phyloP scores from a whole-genome alignment of 2,329 filamentous ascomycete species.

The Aspergillus pseudotamarii region DNA sequence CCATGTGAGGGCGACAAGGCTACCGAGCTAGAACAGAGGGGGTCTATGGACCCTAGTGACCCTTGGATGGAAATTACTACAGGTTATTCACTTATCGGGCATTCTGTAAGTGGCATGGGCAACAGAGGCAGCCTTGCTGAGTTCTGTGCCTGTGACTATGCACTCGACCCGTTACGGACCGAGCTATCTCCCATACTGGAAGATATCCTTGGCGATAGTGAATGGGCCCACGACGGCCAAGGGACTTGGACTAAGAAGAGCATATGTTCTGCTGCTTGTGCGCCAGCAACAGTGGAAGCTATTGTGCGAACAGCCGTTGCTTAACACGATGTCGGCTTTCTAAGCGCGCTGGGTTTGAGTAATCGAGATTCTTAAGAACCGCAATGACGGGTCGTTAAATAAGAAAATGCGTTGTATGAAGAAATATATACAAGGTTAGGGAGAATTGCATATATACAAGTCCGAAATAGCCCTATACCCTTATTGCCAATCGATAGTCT shows the following conservation, averaged over 20 bases:
- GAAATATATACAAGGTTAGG: neutral
- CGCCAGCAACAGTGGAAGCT: neutral
- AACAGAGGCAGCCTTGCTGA: conserved; percentile 21
- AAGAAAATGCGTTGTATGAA: neutral
- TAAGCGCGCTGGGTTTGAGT: neutral
- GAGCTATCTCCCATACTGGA: conserved; percentile 30
- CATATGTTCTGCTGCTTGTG: neutral
- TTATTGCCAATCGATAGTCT: neutral
- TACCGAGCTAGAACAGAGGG: conserved; percentile 43
- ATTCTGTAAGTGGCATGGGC: conserved; percentile 34
- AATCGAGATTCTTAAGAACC: too few species aligned
- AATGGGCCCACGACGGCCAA: conserved; percentile 35
- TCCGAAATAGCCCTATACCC: neutral
- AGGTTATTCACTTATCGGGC: conserved; percentile 51
- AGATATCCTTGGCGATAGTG: conserved; percentile 24
- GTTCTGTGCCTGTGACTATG: conserved; percentile 36
- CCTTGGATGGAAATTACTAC: conserved; percentile 60
- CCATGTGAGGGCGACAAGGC: conserved; percentile 40
- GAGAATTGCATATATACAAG: neutral
- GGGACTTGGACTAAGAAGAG: conserved; percentile 32
- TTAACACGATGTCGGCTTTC: neutral
- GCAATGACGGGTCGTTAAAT: neutral
- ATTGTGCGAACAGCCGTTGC: neutral
- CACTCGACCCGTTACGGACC: conserved; percentile 31
- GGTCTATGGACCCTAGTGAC: conserved; percentile 45